Evolutionary conservation across 140 eudicot species (phyloP), one percentile per base, ranked within the genome.

Genomic region (Oenanthe javanica): DNA sequence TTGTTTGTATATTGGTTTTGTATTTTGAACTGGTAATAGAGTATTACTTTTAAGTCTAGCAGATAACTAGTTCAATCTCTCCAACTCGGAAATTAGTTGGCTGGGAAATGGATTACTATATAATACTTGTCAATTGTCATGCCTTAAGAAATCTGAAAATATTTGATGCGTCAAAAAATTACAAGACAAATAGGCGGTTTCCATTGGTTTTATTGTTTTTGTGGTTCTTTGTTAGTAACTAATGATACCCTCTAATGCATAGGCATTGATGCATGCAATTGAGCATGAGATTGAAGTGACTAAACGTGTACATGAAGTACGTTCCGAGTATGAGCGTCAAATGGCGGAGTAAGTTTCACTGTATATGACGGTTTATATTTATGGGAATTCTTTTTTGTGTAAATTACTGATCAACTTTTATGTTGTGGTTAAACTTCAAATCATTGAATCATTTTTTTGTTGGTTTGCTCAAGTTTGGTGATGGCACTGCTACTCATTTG

Each of bases 211-310:
- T 31, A 13, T 67, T 36, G 45, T 11, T 27, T 66, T 10, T 15
- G 6, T 25, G 72, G 16, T 23, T 73, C 51, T 70, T 15, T 36
- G 12, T 36, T 69, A 36, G 74, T 83, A 64, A 77, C 19, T 43
- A 74, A 57, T 66, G 59, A 75, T 51, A 9, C 64, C 45, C 47
- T 79, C 61, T n/a, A 74, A 48, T 76, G 16, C 40, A 48, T 70
- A 92, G 99, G 98, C 97, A 71, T 81, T 95, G 16, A 86, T 93
- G 98, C 97, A 93, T 83, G 88, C 93, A 42, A 88, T 95, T 78
- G 99, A 95, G 78, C 97, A 91, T 84, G 99, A 95, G 67, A 89
- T 95, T 42, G 99, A 95, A 85, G 93, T 95, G 80, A 93, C 90
- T 16, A 93, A 87, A 19, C 85, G 96, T 40, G 97, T 92, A 23